phyloP scores from a whole-genome alignment of 192 early-diverging fungal genomes.

The Backusella macrospora region DNA sequence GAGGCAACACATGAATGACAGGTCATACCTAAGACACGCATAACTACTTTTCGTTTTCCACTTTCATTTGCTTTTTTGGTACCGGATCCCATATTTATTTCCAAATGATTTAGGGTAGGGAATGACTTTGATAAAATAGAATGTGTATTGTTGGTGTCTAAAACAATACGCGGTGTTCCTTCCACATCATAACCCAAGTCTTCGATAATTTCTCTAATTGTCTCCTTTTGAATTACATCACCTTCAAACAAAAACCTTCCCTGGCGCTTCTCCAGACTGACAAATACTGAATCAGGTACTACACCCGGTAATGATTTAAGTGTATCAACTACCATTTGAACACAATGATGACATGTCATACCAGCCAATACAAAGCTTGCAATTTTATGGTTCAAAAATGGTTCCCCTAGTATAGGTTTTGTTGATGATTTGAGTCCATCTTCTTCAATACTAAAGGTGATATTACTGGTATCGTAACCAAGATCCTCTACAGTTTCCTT shows the following conservation, averaged over 20 bases:
- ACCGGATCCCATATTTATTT: background rate
- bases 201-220: constrained; percentile 61
- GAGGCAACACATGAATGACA: constrained; percentile 82
- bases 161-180: background rate
- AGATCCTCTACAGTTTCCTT: constrained; percentile 22
- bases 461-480: constrained; percentile 25
- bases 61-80: background rate
- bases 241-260: constrained; percentile 56
- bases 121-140: background rate
- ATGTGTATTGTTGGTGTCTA: background rate
- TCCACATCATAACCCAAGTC: constrained; percentile 76
- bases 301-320: constrained; percentile 58
- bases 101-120: background rate
- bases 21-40: constrained; percentile 74
- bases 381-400: background rate
- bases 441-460: background rate
- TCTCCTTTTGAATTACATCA: constrained; percentile 30
- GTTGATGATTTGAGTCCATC: background rate
- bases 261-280: constrained; percentile 69
- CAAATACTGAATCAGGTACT: constrained; percentile 52
- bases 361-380: constrained; percentile 54
- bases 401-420: background rate
- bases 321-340: constrained; percentile 63
- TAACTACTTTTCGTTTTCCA: constrained; percentile 27
- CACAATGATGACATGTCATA: constrained; percentile 89